Base-by-base conservation (phyloP, 352 stramenopile genomes). In the Phytopythium montanum region DNA sequence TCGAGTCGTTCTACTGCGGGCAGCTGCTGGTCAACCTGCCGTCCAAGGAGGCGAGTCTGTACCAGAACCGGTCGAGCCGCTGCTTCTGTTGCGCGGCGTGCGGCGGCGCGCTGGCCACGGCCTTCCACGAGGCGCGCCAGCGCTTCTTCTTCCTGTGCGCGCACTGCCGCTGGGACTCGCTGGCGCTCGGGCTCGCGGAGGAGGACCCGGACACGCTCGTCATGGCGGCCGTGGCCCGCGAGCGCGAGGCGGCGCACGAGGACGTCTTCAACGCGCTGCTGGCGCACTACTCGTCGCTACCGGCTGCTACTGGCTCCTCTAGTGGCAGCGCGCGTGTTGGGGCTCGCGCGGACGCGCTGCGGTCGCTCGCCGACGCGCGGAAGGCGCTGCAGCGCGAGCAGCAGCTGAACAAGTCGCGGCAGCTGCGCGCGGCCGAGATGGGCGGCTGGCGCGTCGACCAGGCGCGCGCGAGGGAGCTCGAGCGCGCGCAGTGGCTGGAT, bases 1-100 rank as follows among this genome's bases (percentile, higher is more conserved):
- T 96, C 55, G 85, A 96, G 71, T 87, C 84, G 14, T 96, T 92
- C 69, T 96, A 95, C 70, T 96, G 87, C 65, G 72, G 81, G 31
- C 86, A 87, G 31, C 68, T 91, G 65, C 71, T 95, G 48, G 81
- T 93, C 42, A 96, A 96, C 64, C 62, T 96, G 70, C 81, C 87
- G 29, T 95, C 87, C 14, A 95, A 94, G 53, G 87, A 96, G 58
- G 87, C 87, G 23, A 81, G 67, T 54, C 75, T 87, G 69, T 95
- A 93, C 71, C 87, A 95, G 81, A 94, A 95, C 68, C 84, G 87
- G 60, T 94, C 84, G 50, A 90, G 80, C 29, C 81, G 85, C 42
- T 90, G 79, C 73, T 95, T 96, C 62, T 81, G 71, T 59, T 96
- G 87, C 67, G 74, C 79, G 23, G 59, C 69, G 25, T 96, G 87